Base-by-base conservation (phyloP, 1,284 basidiomycete genomes). In the Bondarzewia mesenterica region DNA sequence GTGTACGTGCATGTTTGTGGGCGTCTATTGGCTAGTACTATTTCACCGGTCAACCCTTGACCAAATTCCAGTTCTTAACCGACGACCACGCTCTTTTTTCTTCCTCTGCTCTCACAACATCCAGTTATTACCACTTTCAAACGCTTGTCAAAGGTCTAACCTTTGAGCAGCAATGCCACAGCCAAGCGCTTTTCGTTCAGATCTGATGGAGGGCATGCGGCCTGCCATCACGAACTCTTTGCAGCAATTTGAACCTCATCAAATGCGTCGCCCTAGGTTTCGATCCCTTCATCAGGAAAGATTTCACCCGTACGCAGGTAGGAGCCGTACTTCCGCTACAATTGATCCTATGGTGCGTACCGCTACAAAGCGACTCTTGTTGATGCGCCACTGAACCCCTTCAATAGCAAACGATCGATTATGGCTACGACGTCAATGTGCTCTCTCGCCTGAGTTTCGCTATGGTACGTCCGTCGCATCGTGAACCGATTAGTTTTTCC, bases 181-280 rank as follows among this genome's bases (percentile, higher is more conserved):
- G n/a, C n/a, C n/a, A n/a, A n/a, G n/a, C n/a, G n/a, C n/a, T n/a
- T n/a, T n/a, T n/a, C n/a, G n/a, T 22, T 47, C 29, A 7, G 27
- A 21, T n/a, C n/a, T n/a, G n/a, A n/a, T n/a, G n/a, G n/a, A n/a
- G n/a, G n/a, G n/a, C 27, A 5, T 10, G n/a, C 21, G n/a, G n/a
- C 18, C 42, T 22, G 37, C 45, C 35, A 16, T 18, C 23, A 6
- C 20, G 21, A 8, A n/a, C 14, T 23, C 36, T 18, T 36, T 18
- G 12, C n/a, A n/a, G 4, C 14, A 6, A 18, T 21, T 42, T 15
- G 32, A 41, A 8, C 22, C 25, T 8, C 51, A 49, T 27, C 52
- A 52, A 18, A 46, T 54, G 27, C 49, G 53, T 23, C 53, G 54
- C 8, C 52, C 53, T 12, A 54, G 44, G 23, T 54, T 54, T 37